Percentiles rank a stretch among this genome's conserved stretches.
Evolutionary conservation across 495 filamentous ascomycete genomes (phyloP).

Genomic region (Aspergillus bertholletiae): DNA sequence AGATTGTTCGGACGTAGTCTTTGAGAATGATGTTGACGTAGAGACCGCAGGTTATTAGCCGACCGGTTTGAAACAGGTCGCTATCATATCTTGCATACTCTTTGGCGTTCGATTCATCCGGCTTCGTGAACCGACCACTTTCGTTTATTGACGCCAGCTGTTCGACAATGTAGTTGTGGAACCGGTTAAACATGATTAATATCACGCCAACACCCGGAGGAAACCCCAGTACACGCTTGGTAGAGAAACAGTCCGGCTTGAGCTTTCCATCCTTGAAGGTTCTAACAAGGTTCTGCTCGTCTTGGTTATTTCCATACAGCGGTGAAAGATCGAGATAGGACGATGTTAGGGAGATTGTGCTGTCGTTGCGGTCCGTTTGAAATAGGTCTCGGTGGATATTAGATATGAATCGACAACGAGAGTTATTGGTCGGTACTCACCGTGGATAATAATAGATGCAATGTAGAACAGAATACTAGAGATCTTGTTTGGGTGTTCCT

Average conservation of each 20-base stretch:
- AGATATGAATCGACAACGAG: conserved; percentile 10
- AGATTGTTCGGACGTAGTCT: conserved; percentile 79
- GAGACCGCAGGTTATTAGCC: conserved; percentile 69
- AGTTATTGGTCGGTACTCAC: conserved; percentile 23
- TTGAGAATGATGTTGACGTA: conserved; percentile 76
- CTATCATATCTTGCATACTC: conserved; percentile 67
- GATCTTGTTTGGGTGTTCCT: conserved; percentile 72
- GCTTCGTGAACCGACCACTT: conserved; percentile 50
- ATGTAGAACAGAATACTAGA: conserved; percentile 88
- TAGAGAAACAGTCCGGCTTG: conserved; percentile 78
- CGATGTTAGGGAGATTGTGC: conserved; percentile 65
- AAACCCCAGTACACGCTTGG: conserved; percentile 73
- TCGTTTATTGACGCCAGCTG: conserved; percentile 61
- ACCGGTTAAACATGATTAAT: conserved; percentile 70
- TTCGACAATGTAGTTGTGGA: conserved; percentile 71
- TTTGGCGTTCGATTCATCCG: conserved; percentile 42
- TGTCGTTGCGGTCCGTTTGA: conserved; percentile 55
- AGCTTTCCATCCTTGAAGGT: conserved; percentile 79
- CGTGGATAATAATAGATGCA: conserved; percentile 87
- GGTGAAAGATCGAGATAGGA: conserved; percentile 84
- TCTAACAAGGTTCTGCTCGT: conserved; percentile 70
- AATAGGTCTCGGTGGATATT: conserved; percentile 50
- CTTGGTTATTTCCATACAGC: conserved; percentile 77
- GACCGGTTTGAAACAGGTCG: conserved; percentile 71
- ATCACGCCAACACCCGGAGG: conserved; percentile 78